Percentiles rank a stretch among this genome's conserved stretches.
Conservation (phyloP, 2,329 filamentous ascomycete genomes). For the Diplodia mutila region DNA sequence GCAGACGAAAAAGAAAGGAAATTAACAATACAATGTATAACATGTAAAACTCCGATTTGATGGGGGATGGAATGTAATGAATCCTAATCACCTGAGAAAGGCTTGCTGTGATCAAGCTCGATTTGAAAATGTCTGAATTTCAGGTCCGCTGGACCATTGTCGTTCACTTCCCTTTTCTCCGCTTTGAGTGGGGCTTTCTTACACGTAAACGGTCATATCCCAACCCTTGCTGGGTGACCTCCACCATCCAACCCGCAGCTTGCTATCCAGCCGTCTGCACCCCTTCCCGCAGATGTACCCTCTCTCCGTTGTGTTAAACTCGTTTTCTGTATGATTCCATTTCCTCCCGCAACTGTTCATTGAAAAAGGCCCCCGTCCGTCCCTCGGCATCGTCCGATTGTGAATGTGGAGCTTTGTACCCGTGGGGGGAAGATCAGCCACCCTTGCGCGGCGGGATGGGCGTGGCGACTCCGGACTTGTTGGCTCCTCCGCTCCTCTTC, state of each 20-base stretch:
- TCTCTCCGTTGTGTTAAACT: not conserved
- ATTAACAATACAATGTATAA: not conserved
- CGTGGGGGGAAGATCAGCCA: slow-evolving; percentile 25
- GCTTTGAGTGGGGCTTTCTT: slow-evolving; percentile 5
- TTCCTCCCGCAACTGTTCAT: not conserved
- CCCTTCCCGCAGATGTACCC: not conserved
- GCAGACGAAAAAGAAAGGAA: not conserved
- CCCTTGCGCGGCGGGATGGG: slow-evolving; percentile 32
- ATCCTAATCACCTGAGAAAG: not conserved
- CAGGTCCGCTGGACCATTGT: not conserved
- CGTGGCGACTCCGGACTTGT: slow-evolving; percentile 28
- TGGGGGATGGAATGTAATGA: not conserved
- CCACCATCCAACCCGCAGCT: slow-evolving; percentile 9
- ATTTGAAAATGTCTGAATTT: slow-evolving; percentile 12
- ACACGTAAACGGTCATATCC: slow-evolving; percentile 1
- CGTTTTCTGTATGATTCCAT: not conserved
- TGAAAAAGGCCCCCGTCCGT: not conserved
- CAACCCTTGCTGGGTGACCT: not conserved
- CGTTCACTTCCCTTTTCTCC: slow-evolving; percentile 11
- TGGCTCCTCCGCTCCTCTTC: slow-evolving; percentile 41
- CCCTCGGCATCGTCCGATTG: not conserved
- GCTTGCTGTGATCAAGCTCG: not conserved
- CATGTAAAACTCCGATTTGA: not conserved
- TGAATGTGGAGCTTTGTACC: not conserved
- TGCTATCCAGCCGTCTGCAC: not conserved